These are phyloP conservation scores for Aspergillaceae sp. DNA, from an alignment of 2,329 filamentous ascomycete species.

Conservation along the genomic window DNA sequence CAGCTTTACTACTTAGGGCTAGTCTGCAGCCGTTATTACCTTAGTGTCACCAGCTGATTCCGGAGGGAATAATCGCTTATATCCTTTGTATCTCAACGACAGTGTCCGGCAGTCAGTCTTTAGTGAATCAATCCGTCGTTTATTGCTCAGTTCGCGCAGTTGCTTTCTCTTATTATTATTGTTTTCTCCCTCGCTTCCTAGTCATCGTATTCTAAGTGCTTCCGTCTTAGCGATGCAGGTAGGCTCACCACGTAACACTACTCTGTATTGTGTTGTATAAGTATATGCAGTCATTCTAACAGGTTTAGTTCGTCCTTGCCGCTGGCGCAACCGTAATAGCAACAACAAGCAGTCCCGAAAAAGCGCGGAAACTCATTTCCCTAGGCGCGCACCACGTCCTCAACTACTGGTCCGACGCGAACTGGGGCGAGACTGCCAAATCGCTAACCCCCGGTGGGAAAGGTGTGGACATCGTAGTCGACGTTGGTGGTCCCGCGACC, in stretches of 20 bases:
- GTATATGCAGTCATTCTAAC: no score
- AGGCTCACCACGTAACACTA: background rate
- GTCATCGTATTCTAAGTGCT: conserved; percentile 47
- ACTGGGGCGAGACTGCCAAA: conserved; percentile 49
- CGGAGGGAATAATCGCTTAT: conserved; percentile 29
- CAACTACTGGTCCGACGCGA: conserved; percentile 46
- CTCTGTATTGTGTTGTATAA: no score
- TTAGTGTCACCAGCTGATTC: no score
- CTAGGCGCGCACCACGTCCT: conserved; percentile 50
- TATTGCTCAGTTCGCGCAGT: no score
- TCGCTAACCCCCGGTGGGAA: conserved; percentile 37
- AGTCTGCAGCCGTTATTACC: no score
- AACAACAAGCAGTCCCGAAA: conserved; percentile 46
- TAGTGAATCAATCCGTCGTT: conserved; percentile 36
- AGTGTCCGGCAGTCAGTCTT: no score
- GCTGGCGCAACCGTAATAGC: conserved; percentile 50
- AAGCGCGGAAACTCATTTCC: conserved; percentile 43
- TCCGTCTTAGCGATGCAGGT: conserved; percentile 43
- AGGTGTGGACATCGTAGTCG: conserved; percentile 48
- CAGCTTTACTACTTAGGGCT: no score
- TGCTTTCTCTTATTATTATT: no score
- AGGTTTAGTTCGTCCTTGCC: conserved; percentile 29
- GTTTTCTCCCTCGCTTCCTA: no score
- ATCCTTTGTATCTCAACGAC: no score
- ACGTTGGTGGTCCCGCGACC: conserved; percentile 49